phyloP scores from a whole-genome alignment of 495 filamentous ascomycete genomes.

The Mytilinidion resinicola region DNA sequence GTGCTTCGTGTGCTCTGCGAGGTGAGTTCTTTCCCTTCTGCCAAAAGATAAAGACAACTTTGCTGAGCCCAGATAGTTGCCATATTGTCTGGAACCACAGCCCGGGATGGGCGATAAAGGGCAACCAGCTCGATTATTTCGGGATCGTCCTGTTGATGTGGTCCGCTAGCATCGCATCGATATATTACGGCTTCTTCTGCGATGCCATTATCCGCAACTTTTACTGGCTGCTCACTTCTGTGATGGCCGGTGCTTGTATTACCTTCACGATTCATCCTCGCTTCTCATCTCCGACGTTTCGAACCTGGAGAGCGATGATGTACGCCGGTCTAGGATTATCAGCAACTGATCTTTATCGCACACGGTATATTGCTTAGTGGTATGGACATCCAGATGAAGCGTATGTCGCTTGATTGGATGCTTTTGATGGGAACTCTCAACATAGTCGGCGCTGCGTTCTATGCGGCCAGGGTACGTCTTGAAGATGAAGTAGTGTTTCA shows the following conservation, averaged over 20 bases:
- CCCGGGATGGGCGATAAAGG: slow-evolving; percentile 33
- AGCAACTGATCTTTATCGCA: slow-evolving; percentile 38
- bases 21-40: slow-evolving; percentile 25
- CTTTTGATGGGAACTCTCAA: slow-evolving; percentile 38
- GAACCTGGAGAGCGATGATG: slow-evolving; percentile 34
- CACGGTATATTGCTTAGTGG: slow-evolving; percentile 41
- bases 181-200: slow-evolving; percentile 48
- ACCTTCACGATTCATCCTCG: slow-evolving; percentile 36
- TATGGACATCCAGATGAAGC: slow-evolving; percentile 33
- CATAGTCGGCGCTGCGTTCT: slow-evolving; percentile 37
- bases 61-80: slow-evolving; percentile 30
- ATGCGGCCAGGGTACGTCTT: slow-evolving; percentile 41
- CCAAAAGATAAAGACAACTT: slow-evolving; percentile 5
- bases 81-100: slow-evolving; percentile 49
- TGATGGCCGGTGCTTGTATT: slow-evolving; percentile 33
- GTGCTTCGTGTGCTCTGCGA: slow-evolving; percentile 48
- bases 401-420: slow-evolving; percentile 44
- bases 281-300: slow-evolving; percentile 37
- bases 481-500: background rate
- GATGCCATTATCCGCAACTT: slow-evolving; percentile 29
- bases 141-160: slow-evolving; percentile 52
- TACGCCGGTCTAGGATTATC: slow-evolving; percentile 43
- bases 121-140: slow-evolving; percentile 46
- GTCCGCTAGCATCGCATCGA: slow-evolving; percentile 45
- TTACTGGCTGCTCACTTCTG: slow-evolving; percentile 39